A percentile compares a stretch with the other conserved stretches of the same genome.
These are phyloP conservation scores for Nemania serpens DNA, from an alignment of 2,329 filamentous ascomycete species.

Conservation along the genomic window DNA sequence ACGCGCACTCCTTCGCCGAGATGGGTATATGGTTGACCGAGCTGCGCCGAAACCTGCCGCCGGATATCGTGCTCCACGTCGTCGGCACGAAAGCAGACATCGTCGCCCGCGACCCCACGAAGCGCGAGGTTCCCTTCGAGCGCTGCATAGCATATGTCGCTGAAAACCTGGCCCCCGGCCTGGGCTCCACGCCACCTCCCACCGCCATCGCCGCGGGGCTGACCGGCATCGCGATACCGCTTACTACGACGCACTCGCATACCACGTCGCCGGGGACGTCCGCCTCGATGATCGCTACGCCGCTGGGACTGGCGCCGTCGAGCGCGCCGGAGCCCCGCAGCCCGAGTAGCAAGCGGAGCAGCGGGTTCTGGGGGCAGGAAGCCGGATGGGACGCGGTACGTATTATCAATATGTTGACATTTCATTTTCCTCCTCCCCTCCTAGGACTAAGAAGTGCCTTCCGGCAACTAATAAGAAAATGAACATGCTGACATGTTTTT, in stretches of 20 bases:
- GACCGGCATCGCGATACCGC: constrained; percentile 34
- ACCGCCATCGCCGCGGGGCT: constrained; percentile 55
- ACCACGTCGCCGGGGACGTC: constrained; percentile 27
- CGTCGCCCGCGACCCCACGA: constrained; percentile 78
- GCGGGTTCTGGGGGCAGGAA: constrained; percentile 88
- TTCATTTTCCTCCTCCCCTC: too few species aligned
- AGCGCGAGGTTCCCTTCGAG: constrained; percentile 88
- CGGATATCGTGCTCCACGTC: constrained; percentile 87
- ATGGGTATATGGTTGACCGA: constrained; percentile 93
- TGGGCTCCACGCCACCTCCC: constrained; percentile 68
- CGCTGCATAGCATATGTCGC: constrained; percentile 94
- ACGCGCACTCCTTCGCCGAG: constrained; percentile 81
- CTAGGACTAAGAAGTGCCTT: too few species aligned
- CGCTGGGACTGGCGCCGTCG: constrained; percentile 44
- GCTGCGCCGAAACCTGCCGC: constrained; percentile 75
- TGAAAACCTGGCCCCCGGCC: constrained; percentile 80
- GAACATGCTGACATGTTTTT: too few species aligned
- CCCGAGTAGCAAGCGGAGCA: constrained; percentile 68
- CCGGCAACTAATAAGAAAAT: too few species aligned
- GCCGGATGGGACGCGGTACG: constrained; percentile 96
- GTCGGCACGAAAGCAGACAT: constrained; percentile 94
- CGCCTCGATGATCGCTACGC: constrained; percentile 28
- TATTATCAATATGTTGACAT: too few species aligned
- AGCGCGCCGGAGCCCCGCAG: constrained; percentile 56
- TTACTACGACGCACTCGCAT: constrained; percentile 38